Conservation (phyloP, 129 eudicot genomes). For the Tagetes erecta region DNA sequence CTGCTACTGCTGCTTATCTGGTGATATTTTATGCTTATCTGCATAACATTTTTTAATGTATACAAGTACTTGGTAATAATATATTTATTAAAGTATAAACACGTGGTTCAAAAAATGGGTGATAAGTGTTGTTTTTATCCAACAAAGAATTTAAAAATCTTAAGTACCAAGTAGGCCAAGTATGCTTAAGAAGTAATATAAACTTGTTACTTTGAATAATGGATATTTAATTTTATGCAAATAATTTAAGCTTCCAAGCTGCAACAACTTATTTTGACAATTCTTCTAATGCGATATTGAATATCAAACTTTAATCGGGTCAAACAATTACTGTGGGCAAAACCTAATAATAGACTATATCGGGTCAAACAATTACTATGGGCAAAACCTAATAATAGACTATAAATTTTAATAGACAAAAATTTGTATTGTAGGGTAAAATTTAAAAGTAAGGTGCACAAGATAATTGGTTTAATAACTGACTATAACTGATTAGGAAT, state of each 20-base stretch:
- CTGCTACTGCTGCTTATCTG: no score
- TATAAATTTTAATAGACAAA: no score
- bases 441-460: no score
- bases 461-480: no score
- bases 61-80: no score
- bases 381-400: no score
- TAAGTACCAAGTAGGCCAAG: not conserved
- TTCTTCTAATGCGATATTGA: conserved; percentile 6
- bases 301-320: not conserved
- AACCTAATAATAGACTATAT: not conserved
- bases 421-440: no score
- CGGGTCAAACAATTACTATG: not conserved
- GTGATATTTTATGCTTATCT: no score
- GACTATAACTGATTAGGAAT: no score
- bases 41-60: no score
- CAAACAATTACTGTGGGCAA: not conserved
- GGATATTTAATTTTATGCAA: conserved; percentile 8
- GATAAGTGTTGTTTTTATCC: not conserved
- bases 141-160: not conserved
- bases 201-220: not conserved
- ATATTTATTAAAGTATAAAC: no score
- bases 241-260: not conserved
- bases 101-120: no score
- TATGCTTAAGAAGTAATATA: not conserved
- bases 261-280: conserved; percentile 20